These are phyloP conservation scores for Acer campestre DNA, from an alignment of 345 rosid genomes.

Conservation along the genomic window DNA sequence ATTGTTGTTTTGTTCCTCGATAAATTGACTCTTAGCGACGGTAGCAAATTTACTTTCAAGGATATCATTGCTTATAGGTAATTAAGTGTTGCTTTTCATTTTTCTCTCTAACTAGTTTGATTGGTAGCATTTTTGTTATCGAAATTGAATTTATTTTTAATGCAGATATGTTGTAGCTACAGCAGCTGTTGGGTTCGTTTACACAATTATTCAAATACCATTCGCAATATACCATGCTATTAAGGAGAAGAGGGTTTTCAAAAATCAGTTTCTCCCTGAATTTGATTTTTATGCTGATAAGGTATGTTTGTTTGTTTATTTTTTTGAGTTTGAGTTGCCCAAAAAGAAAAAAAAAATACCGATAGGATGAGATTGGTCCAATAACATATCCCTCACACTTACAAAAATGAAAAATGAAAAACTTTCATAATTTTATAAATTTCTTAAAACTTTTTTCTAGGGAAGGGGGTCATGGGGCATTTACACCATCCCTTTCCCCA, in stretches of 20 bases:
- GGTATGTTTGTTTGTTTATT: background rate
- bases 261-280: slow-evolving; percentile 9
- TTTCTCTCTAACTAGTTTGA: too few species aligned
- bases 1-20: background rate
- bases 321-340: too few species aligned
- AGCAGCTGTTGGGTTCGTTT: slow-evolving; percentile 9
- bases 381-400: too few species aligned
- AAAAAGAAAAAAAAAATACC: too few species aligned
- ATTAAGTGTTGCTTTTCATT: background rate
- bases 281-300: slow-evolving; percentile 30
- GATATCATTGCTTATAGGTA: slow-evolving; percentile 5
- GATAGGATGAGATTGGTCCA: too few species aligned
- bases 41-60: background rate
- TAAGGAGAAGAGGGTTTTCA: slow-evolving; percentile 18
- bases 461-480: too few species aligned
- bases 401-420: too few species aligned
- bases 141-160: background rate
- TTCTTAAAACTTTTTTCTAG: too few species aligned
- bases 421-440: too few species aligned
- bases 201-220: slow-evolving; percentile 20
- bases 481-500: too few species aligned
- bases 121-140: too few species aligned
- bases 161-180: slow-evolving; percentile 24
- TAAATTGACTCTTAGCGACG: slow-evolving; percentile 2
- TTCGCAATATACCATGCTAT: slow-evolving; percentile 19